Conservation (phyloP, 768 basidiomycete genomes). For the Suillus spraguei region DNA sequence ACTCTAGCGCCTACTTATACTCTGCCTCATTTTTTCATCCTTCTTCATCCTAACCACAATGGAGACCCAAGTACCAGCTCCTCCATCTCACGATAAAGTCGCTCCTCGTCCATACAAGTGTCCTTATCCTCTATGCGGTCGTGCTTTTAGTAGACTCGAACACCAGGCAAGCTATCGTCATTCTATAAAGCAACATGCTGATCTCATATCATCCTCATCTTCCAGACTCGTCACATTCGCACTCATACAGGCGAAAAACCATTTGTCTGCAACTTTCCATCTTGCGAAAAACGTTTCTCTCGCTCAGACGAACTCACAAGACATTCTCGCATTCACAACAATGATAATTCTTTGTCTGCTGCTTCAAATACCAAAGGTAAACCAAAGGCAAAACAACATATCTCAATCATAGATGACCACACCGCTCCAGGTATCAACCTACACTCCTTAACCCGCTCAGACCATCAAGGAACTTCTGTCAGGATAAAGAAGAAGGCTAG, state of each 20-base stretch:
- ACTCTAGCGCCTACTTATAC: conserved; percentile 12
- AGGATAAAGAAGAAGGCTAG: conserved; percentile 76
- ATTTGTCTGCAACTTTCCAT: conserved; percentile 86
- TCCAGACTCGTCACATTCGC: conserved; percentile 93
- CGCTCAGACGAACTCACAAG: conserved; percentile 98
- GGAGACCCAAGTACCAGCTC: conserved; percentile 20
- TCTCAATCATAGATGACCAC: conserved; percentile 26
- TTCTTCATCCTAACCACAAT: conserved; percentile 22
- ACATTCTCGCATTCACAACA: conserved; percentile 91
- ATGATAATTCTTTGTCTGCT: conserved; percentile 42
- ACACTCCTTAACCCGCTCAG: conserved; percentile 25
- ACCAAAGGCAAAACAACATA: conserved; percentile 33
- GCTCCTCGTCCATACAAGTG: conserved; percentile 91
- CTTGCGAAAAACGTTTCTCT: conserved; percentile 98
- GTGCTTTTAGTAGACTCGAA: conserved; percentile 96
- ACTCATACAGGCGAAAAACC: conserved; percentile 99
- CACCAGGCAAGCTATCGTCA: conserved; percentile 69
- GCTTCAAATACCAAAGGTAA: conserved; percentile 25
- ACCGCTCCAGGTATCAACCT: conserved; percentile 26
- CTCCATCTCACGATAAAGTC: conserved; percentile 38
- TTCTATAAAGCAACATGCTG: conserved; percentile 16
- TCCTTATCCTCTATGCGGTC: conserved; percentile 85
- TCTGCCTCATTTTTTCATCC: conserved; percentile 16
- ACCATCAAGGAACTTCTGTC: conserved; percentile 28
- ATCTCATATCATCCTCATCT: conserved; percentile 19